These are phyloP conservation scores for Candida multigemmis DNA, from an alignment of 805 yeast species.

Conservation along the genomic window DNA sequence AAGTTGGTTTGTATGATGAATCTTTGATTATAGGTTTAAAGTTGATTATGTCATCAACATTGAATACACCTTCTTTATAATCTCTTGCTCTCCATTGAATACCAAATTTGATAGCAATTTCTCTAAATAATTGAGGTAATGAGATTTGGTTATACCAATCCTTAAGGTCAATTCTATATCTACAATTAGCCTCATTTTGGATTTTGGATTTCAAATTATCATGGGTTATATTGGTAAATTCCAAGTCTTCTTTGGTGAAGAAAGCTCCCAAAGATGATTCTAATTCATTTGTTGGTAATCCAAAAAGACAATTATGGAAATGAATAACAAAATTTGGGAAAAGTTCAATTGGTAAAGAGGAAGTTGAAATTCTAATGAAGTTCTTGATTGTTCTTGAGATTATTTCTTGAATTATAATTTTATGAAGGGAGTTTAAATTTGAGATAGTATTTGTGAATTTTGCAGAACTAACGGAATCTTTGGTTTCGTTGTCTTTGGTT, in stretches of 20 bases:
- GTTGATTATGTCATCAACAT: conserved; percentile 53
- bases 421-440: conserved; percentile 38
- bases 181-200: conserved; percentile 41
- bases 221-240: conserved; percentile 39
- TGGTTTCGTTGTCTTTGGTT: conserved; percentile 16
- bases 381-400: conserved; percentile 77
- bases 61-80: conserved; percentile 38
- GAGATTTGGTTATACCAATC: conserved; percentile 35
- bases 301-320: conserved; percentile 64
- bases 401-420: conserved; percentile 54
- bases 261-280: conserved; percentile 33
- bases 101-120: conserved; percentile 71
- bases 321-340: conserved; percentile 57
- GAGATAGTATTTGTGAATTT: conserved; percentile 34
- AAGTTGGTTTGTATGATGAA: conserved; percentile 53
- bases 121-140: conserved; percentile 49
- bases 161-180: conserved; percentile 54
- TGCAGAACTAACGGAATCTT: conserved; percentile 21
- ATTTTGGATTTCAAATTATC: conserved; percentile 36
- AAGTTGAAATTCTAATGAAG: conserved; percentile 43
- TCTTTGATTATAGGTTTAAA: conserved; percentile 73
- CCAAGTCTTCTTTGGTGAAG: conserved; percentile 31
- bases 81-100: conserved; percentile 65
- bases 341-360: conserved; percentile 40
- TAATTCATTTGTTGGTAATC: conserved; percentile 33